Evolutionary conservation across 2,329 filamentous ascomycete species (phyloP).

Genomic region (Fusarium oxysporum): DNA sequence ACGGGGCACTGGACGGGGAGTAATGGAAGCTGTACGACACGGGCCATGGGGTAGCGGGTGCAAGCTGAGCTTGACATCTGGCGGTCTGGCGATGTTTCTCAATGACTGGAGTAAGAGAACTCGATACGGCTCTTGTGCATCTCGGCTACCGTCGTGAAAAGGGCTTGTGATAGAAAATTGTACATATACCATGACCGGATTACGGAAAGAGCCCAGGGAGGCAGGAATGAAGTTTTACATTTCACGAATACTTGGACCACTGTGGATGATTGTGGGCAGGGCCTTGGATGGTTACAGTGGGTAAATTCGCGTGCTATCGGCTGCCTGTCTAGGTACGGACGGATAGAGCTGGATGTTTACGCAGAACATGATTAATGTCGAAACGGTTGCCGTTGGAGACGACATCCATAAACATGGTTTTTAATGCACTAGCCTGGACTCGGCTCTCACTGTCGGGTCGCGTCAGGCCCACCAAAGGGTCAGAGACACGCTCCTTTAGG

Average conservation of each 20-base stretch:
- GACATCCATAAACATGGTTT: slow-evolving; percentile 12
- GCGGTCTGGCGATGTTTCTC: slow-evolving; percentile 31
- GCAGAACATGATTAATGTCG: slow-evolving; percentile 4
- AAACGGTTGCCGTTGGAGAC: slow-evolving; percentile 39
- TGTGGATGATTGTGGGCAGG: neutral
- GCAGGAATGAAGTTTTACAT: slow-evolving; percentile 48
- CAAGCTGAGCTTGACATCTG: slow-evolving; percentile 44
- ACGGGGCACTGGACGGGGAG: slow-evolving; percentile 39
- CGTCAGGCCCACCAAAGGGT: slow-evolving; percentile 13
- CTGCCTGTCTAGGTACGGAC: neutral
- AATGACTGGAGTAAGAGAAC: slow-evolving; percentile 33
- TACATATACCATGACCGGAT: slow-evolving; percentile 57
- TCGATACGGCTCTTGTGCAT: slow-evolving; percentile 33
- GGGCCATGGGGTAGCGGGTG: slow-evolving; percentile 28
- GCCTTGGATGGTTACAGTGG: neutral
- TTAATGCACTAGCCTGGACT: neutral
- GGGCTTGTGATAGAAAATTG: slow-evolving; percentile 52
- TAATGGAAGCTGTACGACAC: slow-evolving; percentile 42
- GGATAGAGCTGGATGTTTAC: slow-evolving; percentile 6
- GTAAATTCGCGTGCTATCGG: neutral
- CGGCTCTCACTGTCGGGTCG: slow-evolving; percentile 10
- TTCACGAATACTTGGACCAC: slow-evolving; percentile 12
- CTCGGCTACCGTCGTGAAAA: slow-evolving; percentile 40
- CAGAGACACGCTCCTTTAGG: slow-evolving; percentile 16
- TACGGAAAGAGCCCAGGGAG: slow-evolving; percentile 47